Evolutionary conservation across 345 rosid genomes (phyloP), one percentile per base, ranked within the genome.

Genomic region (Lepidium aucheri): DNA sequence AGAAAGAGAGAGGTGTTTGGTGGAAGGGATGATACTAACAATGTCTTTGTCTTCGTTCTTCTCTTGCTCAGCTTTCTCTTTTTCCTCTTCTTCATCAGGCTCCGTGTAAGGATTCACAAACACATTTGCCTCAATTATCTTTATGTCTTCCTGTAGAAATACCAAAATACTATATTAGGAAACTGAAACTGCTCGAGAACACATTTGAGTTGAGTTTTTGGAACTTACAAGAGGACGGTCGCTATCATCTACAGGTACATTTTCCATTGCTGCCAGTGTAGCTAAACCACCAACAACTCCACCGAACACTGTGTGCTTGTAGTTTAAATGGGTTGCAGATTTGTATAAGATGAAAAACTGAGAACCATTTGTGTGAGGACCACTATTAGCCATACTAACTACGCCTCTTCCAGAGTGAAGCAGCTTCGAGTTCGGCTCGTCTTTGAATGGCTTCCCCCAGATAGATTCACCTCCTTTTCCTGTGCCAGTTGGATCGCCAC

Each of bases 311-410:
- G 95, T 94, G 75, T 94, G 97, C 63, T 94, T 94, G 68, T 75
- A 90, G 84, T 94, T 87, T 64, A 94, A 84, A 83, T 94, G 95
- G 73, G 68, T 79, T n/a, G 99, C 99, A 55, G 99, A 94, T 73
- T 94, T 94, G 86, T 94, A 94, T 18, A 94, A 80, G 71, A 94
- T 86, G 81, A 94, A 94, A 77, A 90, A 94, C 75, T 90, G 96
- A 50, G 99, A 94, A 73, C 99, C 97, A 76, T 94, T 94, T 15
- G 96, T 82, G 81, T 88, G 95, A 8, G 97, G 97, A 50, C 97
- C 99, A 73, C 96, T 94, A 74, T 88, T 94, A 50, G 96, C 99
- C 97, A 94, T 90, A 63, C 99, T 90, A 60, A 90, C 97, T 51
- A 88, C 81, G 14, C 99, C 97, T 77, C 91, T 85, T 72, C 97